Evolutionary conservation across 371 early-diverging fungal genomes (phyloP), one percentile per base, ranked within the genome.

Genomic region (Mucor indicus): DNA sequence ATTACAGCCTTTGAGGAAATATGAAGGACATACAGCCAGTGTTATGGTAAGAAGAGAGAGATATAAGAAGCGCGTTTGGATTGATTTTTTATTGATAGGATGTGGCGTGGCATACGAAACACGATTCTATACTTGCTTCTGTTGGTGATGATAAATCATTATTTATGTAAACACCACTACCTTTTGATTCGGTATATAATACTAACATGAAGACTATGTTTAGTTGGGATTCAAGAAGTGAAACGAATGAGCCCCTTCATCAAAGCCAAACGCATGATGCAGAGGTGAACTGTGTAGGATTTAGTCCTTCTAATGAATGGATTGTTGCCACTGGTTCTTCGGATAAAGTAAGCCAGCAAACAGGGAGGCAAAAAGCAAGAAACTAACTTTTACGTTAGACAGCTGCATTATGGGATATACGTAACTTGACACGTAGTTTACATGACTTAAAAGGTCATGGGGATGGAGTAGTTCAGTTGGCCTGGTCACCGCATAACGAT

Each of bases 281-380:
- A 12, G 98, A 98, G 55, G 87, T 97, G 44, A 98, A 96, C 58
- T 91, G 92, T 64, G 88, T 97, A 1, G 88, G 87, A n/a, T 99
- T 96, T 72, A 91, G 91, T 62, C 95, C 95, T 5, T 69, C 73
- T 24, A 93, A 87, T 55, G 94, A 95, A 59, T 86, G 78, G 62
- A 66, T 98, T n/a, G 67, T 99, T 16, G 96, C 94, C 0, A 99
- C 99, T 2, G 97, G 95, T n/a, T 90, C 95, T 2, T 84, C 89
- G 9, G 99, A 98, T 71, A 89, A 86, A 72, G 88, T 86, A 60
- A 38, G 17, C 11, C 9, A 11, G 2, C 19, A 20, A 2, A 19
- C 19, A 21, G 5, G 29, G 11, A 7, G 11, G 11, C 29, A 27
- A 27, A 27, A 27, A 27, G 11, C 5, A 21, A 5, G 12, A 35